Base-by-base conservation (phyloP, 1,139 yeast genomes). In the Scheffersomyces cryptocercus region DNA sequence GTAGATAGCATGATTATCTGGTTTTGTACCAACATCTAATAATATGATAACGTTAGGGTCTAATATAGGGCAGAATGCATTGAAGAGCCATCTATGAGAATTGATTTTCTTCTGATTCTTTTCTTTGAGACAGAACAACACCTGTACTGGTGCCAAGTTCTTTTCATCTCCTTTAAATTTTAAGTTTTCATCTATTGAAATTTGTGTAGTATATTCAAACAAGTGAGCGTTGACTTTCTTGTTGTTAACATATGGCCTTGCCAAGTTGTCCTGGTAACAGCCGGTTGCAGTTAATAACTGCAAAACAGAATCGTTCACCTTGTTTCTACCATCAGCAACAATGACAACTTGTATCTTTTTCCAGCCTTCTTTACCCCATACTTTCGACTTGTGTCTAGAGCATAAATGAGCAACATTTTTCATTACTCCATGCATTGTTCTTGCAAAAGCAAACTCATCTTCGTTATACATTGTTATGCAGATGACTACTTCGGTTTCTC, bases 311-410 rank as follows among this genome's bases (percentile, higher is more conserved):
- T 86, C 87, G 55, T 83, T 78, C 38, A 91, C 85, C 59, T 89
- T 90, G 46, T 87, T 81, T 67, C 99, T 82, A 54, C 99, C 99
- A 68, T 93, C 99, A 37, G 96, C 83, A 29, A 91, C 88, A 56
- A 93, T 85, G 40, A 88, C 73, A 9, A 93, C 97, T 46, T 91
- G 97, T 29, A 91, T 84, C 64, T 90, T 91, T 61, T 93, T 89
- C 99, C 99, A 93, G 20, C 95, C 88, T 49, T 90, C 95, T 52
- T 84, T 83, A 6, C 98, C 98, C 99, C 99, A 93, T 14, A 85
- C 85, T 39, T 87, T 74, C 35, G 96, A 85, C 59, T 83, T 85
- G 44, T 80, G 77, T 62, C 98, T 81, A 12, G 85, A 80, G 59
- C 96, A 84, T 42, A 93, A 72, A 56, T 90, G 95, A 2, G 96